Conservation (phyloP, 306 rosid species). For the Acacia acuminata region DNA sequence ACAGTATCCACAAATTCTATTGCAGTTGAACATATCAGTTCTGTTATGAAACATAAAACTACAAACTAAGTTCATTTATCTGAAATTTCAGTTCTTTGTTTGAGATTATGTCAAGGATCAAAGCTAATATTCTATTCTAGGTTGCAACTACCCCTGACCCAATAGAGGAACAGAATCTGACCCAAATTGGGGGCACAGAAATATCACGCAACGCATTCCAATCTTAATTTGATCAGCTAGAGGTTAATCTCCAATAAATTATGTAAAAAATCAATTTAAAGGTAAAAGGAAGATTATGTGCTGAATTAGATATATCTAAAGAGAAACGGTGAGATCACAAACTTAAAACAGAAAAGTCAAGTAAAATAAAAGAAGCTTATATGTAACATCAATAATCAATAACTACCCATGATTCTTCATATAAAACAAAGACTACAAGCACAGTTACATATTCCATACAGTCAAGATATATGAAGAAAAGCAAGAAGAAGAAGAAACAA, state of each 20-base stretch:
- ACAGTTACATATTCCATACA: background rate
- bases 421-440: constrained; percentile 4
- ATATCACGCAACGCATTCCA: background rate
- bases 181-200: background rate
- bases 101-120: background rate
- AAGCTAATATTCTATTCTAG: background rate
- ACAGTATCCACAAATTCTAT: background rate
- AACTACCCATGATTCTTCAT: background rate
- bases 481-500: background rate
- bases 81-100: background rate
- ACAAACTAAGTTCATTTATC: background rate
- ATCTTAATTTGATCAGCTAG: background rate
- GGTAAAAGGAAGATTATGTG: background rate
- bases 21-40: background rate
- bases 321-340: background rate
- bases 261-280: background rate
- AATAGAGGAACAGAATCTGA: constrained; percentile 10
- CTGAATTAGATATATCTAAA: background rate
- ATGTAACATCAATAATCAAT: constrained; percentile 2
- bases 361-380: background rate
- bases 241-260: background rate
- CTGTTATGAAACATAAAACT: background rate
- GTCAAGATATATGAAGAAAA: constrained; percentile 9
- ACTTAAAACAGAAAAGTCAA: background rate
- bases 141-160: background rate